Evolutionary conservation across 192 early-diverging fungal species (phyloP).

Genomic region (Dissophora ornata): DNA sequence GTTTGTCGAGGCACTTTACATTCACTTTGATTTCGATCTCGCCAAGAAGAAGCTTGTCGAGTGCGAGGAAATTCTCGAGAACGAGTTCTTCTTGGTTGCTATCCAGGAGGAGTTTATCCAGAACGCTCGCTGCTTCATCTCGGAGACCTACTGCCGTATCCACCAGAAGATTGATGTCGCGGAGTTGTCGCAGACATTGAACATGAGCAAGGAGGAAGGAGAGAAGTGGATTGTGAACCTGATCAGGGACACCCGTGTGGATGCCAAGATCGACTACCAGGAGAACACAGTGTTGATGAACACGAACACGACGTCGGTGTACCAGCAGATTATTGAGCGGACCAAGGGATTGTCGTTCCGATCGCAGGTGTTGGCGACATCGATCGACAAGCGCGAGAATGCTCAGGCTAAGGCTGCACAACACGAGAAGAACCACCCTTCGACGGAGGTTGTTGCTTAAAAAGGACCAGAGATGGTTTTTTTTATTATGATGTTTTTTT

Average conservation of each 20-base stretch:
- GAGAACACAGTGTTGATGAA: constrained; percentile 97
- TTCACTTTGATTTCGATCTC: constrained; percentile 94
- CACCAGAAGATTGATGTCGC: constrained; percentile 95
- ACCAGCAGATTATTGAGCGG: constrained; percentile 96
- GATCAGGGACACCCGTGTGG: constrained; percentile 94
- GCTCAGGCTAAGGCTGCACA: constrained; percentile 52
- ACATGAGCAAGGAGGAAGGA: constrained; percentile 88
- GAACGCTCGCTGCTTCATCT: constrained; percentile 92
- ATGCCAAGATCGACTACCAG: constrained; percentile 96
- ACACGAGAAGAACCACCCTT: constrained; percentile 52
- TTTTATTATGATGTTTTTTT: too few species aligned
- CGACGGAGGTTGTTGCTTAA: constrained; percentile 10
- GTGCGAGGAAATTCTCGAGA: constrained; percentile 86
- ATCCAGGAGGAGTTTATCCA: constrained; percentile 95
- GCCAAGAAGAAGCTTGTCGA: constrained; percentile 89
- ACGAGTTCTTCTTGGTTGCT: constrained; percentile 92
- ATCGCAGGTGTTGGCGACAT: constrained; percentile 85
- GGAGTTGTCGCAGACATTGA: constrained; percentile 83
- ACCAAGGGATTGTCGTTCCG: constrained; percentile 93
- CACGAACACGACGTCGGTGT: constrained; percentile 83
- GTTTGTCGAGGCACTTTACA: constrained; percentile 92
- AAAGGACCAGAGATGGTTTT: background rate
- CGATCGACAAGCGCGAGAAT: constrained; percentile 90
- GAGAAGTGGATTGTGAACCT: constrained; percentile 99
- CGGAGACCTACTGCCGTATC: constrained; percentile 97